These are phyloP conservation scores for Lenzites betulinus DNA, from an alignment of 768 basidiomycete genomes.

Conservation along the genomic window DNA sequence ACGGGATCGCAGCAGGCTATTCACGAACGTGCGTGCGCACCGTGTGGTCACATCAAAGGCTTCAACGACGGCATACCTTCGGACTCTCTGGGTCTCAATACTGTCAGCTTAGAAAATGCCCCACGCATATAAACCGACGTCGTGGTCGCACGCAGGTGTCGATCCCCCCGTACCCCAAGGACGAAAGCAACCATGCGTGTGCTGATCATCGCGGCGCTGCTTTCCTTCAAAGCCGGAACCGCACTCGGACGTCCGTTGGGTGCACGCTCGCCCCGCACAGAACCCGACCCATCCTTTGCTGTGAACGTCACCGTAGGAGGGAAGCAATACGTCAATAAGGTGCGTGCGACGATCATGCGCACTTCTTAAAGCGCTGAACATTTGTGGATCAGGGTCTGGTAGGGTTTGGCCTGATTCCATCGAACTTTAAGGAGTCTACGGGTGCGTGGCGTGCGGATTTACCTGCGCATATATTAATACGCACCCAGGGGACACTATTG, in stretches of 20 bases:
- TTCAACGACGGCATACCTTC: too few relatives aligned
- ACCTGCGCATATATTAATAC: neutral
- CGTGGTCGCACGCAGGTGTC: neutral
- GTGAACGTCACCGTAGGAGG: constrained; percentile 40
- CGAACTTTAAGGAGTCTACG: constrained; percentile 56
- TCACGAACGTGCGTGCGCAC: constrained; percentile 7
- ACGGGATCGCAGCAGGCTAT: neutral
- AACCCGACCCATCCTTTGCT: constrained; percentile 27
- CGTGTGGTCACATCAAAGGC: constrained; percentile 10
- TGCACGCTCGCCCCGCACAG: neutral
- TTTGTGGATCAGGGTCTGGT: constrained; percentile 49
- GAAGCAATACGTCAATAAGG: constrained; percentile 48
- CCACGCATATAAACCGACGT: neutral
- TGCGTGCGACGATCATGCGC: constrained; percentile 1
- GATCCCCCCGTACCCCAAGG: neutral
- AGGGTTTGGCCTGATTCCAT: constrained; percentile 62
- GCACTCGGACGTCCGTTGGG: neutral
- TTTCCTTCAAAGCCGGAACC: neutral
- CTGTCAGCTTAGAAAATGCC: neutral
- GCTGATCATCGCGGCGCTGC: neutral
- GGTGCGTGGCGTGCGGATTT: constrained; percentile 13
- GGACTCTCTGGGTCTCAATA: neutral
- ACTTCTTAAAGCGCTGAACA: neutral
- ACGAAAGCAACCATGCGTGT: neutral
- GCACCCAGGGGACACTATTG: constrained; percentile 50